phyloP scores from a whole-genome alignment of 177 flowering plant genomes.

The Vitis hybrid region DNA sequence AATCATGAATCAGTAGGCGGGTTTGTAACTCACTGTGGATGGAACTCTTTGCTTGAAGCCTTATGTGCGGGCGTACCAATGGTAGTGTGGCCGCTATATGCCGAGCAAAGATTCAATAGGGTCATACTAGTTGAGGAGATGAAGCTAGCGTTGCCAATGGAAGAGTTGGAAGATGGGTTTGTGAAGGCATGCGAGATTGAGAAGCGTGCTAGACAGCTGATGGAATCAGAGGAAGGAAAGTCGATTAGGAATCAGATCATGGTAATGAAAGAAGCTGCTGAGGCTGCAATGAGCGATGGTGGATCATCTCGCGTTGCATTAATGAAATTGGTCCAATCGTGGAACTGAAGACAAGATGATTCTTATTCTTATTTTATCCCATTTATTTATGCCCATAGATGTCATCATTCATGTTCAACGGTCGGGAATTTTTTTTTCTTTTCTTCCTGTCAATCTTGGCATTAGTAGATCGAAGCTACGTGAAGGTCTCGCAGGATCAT shows the following conservation, averaged over 20 bases:
- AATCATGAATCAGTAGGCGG: constrained; percentile 27
- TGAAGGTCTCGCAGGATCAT: not conserved
- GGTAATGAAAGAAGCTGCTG: constrained; percentile 20
- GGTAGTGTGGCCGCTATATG: constrained; percentile 33
- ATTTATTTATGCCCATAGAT: too few species aligned
- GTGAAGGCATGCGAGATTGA: constrained; percentile 26
- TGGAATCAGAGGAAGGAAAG: constrained; percentile 27
- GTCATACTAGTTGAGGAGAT: constrained; percentile 21
- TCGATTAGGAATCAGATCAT: constrained; percentile 5
- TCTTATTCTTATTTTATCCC: too few species aligned
- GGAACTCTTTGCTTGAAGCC: constrained; percentile 36
- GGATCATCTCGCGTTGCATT: constrained; percentile 26
- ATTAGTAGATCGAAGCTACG: too few species aligned
- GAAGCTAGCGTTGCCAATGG: constrained; percentile 18
- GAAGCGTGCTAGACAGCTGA: constrained; percentile 26
- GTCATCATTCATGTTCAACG: too few species aligned
- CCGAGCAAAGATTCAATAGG: constrained; percentile 23
- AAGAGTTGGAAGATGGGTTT: constrained; percentile 20
- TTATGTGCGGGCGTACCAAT: constrained; percentile 28
- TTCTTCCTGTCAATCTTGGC: too few species aligned
- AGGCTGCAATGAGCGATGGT: constrained; percentile 14
- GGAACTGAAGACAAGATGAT: not conserved
- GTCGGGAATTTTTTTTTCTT: too few species aligned
- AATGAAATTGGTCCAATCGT: constrained; percentile 7
- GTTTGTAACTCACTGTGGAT: constrained; percentile 32